Percentiles rank a stretch among this genome's conserved stretches.
phyloP scores from a whole-genome alignment of 2,329 filamentous ascomycete species.

The Tricladium varicosporioides region DNA sequence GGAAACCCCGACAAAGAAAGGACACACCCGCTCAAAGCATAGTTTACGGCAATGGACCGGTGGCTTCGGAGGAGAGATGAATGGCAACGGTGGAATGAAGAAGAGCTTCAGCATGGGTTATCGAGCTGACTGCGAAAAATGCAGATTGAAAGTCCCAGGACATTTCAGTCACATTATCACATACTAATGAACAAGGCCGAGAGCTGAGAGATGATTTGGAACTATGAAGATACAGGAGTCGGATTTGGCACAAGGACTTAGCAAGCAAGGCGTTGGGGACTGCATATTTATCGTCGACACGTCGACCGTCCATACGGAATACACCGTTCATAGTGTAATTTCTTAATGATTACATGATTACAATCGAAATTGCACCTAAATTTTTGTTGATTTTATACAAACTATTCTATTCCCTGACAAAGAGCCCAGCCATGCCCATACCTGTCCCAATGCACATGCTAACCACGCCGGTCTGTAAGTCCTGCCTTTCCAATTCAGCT shows the following conservation, averaged over 20 bases:
- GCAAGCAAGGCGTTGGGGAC: conserved; percentile 23
- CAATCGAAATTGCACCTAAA: no score
- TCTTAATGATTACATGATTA: not conserved
- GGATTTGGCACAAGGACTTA: conserved; percentile 6
- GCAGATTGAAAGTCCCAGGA: conserved; percentile 69
- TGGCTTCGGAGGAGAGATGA: conserved; percentile 23
- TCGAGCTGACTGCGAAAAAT: conserved; percentile 76
- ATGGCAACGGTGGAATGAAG: conserved; percentile 51
- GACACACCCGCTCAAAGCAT: conserved; percentile 33
- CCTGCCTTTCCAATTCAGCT: conserved; percentile 62
- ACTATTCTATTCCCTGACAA: conserved; percentile 57
- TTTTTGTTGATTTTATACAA: conserved; percentile 1
- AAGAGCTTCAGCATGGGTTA: conserved; percentile 76
- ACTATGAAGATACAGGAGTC: no score
- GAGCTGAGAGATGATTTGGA: no score
- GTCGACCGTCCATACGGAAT: not conserved
- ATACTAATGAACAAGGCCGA: conserved; percentile 15
- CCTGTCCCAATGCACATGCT: conserved; percentile 88
- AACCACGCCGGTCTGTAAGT: conserved; percentile 76
- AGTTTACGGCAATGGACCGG: conserved; percentile 32
- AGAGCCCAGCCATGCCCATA: conserved; percentile 73
- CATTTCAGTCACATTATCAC: conserved; percentile 78
- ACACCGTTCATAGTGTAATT: not conserved
- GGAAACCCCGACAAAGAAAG: conserved; percentile 33
- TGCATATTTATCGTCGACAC: conserved; percentile 8